phyloP scores from a whole-genome alignment of 2,329 filamentous ascomycete genomes.

The Colletotrichum siamense region DNA sequence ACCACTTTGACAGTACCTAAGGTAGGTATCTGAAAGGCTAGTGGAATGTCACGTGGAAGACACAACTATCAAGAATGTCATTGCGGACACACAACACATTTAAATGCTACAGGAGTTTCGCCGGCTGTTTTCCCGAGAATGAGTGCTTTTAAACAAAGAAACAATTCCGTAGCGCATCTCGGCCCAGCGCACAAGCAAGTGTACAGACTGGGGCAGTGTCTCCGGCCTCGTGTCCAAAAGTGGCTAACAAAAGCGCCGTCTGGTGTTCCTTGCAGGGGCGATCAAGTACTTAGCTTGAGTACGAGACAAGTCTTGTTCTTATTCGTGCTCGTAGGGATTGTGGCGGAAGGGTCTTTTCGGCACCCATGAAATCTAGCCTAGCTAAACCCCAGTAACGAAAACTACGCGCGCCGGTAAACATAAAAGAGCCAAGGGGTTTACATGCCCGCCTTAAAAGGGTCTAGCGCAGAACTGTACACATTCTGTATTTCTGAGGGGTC shows the following conservation, averaged over 20 bases:
- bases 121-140: too few relatives aligned
- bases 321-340: neutral
- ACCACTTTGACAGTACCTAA: too few relatives aligned
- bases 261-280: neutral
- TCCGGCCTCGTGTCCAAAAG: neutral
- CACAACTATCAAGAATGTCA: too few relatives aligned
- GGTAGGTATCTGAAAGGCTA: neutral
- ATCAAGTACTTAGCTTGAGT: neutral
- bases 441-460: neutral
- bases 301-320: neutral
- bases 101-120: too few relatives aligned
- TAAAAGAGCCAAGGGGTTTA: neutral
- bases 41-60: neutral
- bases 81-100: too few relatives aligned
- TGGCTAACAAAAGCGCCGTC: neutral
- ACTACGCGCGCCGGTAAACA: neutral
- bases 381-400: neutral
- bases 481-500: neutral
- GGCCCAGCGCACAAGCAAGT: neutral
- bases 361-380: neutral
- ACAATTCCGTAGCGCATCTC: neutral
- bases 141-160: too few relatives aligned
- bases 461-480: neutral
- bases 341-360: neutral
- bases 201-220: neutral